Percentiles rank a stretch among this genome's conserved stretches.
These are phyloP conservation scores for Encephalitozoon hellem DNA, from an alignment of 371 early-diverging fungal species.

Conservation along the genomic window DNA sequence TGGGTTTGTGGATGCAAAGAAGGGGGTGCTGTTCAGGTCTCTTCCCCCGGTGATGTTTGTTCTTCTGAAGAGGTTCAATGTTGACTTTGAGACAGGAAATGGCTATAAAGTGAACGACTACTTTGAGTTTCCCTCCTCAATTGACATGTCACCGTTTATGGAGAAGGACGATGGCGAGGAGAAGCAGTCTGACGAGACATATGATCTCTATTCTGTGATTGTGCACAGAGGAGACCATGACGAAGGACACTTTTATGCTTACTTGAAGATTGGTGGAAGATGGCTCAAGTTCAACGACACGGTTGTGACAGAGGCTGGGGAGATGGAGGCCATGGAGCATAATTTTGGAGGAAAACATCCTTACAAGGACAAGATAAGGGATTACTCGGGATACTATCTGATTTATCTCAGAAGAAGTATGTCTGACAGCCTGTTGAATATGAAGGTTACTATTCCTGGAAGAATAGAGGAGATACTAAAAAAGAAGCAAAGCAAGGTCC, in stretches of 20 bases:
- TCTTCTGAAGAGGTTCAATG: slow-evolving; percentile 90
- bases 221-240: slow-evolving; percentile 88
- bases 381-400: slow-evolving; percentile 56
- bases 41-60: slow-evolving; percentile 92
- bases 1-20: slow-evolving; percentile 86
- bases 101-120: slow-evolving; percentile 76
- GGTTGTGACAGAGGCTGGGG: slow-evolving; percentile 72
- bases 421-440: neutral
- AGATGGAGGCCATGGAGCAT: slow-evolving; percentile 74
- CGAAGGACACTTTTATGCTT: slow-evolving; percentile 91
- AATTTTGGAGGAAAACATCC: slow-evolving; percentile 66
- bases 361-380: slow-evolving; percentile 43
- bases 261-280: slow-evolving; percentile 69
- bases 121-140: slow-evolving; percentile 80
- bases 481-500: neutral
- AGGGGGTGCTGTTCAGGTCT: slow-evolving; percentile 79
- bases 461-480: neutral
- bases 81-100: slow-evolving; percentile 65
- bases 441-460: neutral
- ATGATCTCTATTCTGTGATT: slow-evolving; percentile 67
- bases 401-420: slow-evolving; percentile 49
- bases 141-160: slow-evolving; percentile 63
- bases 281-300: slow-evolving; percentile 88
- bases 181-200: neutral
- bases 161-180: neutral